Base-by-base conservation (phyloP, 1,139 yeast genomes). In the Sugiyamaella pinicola region DNA sequence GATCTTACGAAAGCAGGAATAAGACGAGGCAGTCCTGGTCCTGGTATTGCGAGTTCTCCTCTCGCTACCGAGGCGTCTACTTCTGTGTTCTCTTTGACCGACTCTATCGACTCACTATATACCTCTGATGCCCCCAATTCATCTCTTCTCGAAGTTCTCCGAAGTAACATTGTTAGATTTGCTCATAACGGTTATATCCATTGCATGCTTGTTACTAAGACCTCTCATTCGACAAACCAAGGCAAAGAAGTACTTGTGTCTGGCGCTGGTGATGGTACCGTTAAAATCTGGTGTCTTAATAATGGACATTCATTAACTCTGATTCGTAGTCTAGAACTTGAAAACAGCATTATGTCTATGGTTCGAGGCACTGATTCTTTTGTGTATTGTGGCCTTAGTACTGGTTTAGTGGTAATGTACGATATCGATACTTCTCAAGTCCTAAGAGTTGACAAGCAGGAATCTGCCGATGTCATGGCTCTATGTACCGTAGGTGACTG, bases 141-240 rank as follows among this genome's bases (percentile, higher is more conserved):
- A 18, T 22, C 67, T 26, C 71, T 87, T 43, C 74, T 88, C 31
- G 96, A 91, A 67, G 79, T 89, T 13, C 85, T 87, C 1, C 74
- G 81, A 9, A 74, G 77, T 19, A 84, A 89, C 62, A 79, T 82
- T 35, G 76, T 87, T 1, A 75, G 83, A 10, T 93, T 88, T 69
- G 97, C 99, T 1, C 99, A 93, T 67, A 83, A 87, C 65, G 96
- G 98, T 6, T 91, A 87, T 63, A 84, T 93, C 13, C 89, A 90
- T 68, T 80, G 91, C 37, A 79, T 90, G 80, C 76, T 54, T 58
- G 75, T 57, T n/a, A 62, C 61, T 40, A 47, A 31, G 10, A 19
- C 34, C 34, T 6, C 31, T 38, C 24, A 31, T 10, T 31, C 42
- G 13, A 31, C 47, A 43, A 37, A 37, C n/a, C 21, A 37, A 29